A percentile compares a stretch with the other conserved stretches of the same genome.
These are phyloP conservation scores for Aspergillus udagawae DNA, from an alignment of 2,329 filamentous ascomycete genomes.

Conservation along the genomic window DNA sequence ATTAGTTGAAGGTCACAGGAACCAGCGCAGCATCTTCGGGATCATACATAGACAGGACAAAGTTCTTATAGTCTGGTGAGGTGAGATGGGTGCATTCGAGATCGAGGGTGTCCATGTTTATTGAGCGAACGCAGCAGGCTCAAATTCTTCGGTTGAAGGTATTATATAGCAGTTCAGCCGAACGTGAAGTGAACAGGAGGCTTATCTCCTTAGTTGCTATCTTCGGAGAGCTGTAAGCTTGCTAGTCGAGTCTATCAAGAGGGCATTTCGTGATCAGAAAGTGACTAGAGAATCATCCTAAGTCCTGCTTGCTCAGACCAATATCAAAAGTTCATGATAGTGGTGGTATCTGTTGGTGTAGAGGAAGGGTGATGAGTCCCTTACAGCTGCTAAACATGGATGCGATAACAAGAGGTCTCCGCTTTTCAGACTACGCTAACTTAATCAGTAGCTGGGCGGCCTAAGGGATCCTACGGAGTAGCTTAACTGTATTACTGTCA, in stretches of 20 bases:
- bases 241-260: background rate
- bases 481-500: background rate
- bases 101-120: conserved; percentile 21
- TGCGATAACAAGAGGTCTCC: background rate
- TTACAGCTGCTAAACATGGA: background rate
- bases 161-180: background rate
- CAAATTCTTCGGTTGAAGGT: background rate
- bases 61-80: conserved; percentile 50
- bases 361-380: background rate
- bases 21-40: conserved; percentile 4
- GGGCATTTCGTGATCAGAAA: background rate
- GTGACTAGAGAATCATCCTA: background rate
- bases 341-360: background rate
- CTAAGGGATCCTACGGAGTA: background rate
- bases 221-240: background rate
- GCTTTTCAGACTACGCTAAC: background rate
- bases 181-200: background rate
- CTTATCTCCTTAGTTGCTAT: background rate
- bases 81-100: conserved; percentile 50
- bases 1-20: conserved; percentile 9
- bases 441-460: background rate
- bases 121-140: conserved; percentile 1
- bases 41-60: conserved; percentile 51
- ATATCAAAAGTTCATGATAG: background rate
- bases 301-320: background rate